Base-by-base conservation (phyloP, 192 early-diverging fungal genomes). In the Ambispora gerdemannii region DNA sequence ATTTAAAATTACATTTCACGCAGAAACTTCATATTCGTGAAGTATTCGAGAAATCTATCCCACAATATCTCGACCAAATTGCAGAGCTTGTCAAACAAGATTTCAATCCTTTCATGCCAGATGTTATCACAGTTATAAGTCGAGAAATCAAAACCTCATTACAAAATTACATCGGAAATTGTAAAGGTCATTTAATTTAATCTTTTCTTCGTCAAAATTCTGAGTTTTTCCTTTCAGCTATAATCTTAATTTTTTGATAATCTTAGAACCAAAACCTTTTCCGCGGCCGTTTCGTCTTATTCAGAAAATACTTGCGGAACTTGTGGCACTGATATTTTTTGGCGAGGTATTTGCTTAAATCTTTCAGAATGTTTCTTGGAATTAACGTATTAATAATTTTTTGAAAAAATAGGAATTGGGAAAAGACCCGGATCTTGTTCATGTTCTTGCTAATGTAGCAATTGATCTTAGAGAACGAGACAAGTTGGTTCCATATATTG, bases 161-260 rank as follows among this genome's bases (percentile, higher is more conserved):
- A 19, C 31, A 61, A 22, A 61, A 31, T 10, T 61, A 30, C n/a
- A 61, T 61, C 35, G 59, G 59, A 19, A 20, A 61, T n/a, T 61
- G 59, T 34, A 8, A n/a, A 31, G 59, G 59, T 61, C 7, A 34
- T 13, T 25, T 25, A 52, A 51, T 7, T 3, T 3, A 51, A 52
- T 25, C 3, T 25, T 19, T 53, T 53, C 27, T 19, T 31, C 7
- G 30, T 60, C 34, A 3, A 7, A 30, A 20, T 60, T 60, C 7
- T 58, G 13, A 58, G 19, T 58, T 22, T 31, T 28, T 58, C 19
- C 17, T 13, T 22, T 6, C n/a, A 2, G 22, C 35, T 33, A 10
- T 19, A 2, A n/a, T 10, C 28, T 58, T 28, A 27, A 27, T 28
- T 61, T 61, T 34, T 22, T 35, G n/a, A n/a, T 61, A 19, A 61